These are phyloP conservation scores for Meyerozyma guilliermondii DNA, from an alignment of 1,139 yeast genomes.

Conservation along the genomic window DNA sequence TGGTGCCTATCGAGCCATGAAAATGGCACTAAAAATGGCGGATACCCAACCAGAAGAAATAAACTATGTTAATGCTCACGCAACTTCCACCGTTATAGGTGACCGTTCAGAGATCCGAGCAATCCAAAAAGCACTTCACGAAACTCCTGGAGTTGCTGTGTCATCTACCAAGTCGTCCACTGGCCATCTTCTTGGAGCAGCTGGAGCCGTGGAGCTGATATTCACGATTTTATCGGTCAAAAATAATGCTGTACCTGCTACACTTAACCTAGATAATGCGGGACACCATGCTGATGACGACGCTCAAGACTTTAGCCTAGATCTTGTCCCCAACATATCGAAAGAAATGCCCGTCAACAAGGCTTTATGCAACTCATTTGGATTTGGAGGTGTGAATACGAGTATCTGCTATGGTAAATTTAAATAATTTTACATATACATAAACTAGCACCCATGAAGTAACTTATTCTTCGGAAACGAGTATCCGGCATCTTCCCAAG, in stretches of 20 bases:
- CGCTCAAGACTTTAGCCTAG: constrained; percentile 42
- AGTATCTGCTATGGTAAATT: constrained; percentile 9
- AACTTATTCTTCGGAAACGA: constrained; percentile 18
- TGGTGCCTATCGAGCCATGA: constrained; percentile 85
- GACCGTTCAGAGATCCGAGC: constrained; percentile 87
- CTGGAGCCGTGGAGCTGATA: constrained; percentile 90
- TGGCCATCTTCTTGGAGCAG: constrained; percentile 94
- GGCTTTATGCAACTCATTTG: constrained; percentile 88
- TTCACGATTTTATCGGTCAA: constrained; percentile 68
- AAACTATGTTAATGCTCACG: constrained; percentile 91
- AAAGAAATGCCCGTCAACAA: constrained; percentile 37
- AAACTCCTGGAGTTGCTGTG: constrained; percentile 33
- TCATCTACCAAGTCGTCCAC: constrained; percentile 89
- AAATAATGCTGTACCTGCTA: constrained; percentile 66
- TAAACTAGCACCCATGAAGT: constrained; percentile 5
- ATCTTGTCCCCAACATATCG: constrained; percentile 54
- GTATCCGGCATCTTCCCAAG: constrained; percentile 22
- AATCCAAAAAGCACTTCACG: constrained; percentile 46
- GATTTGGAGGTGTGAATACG: constrained; percentile 96
- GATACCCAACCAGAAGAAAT: constrained; percentile 40
- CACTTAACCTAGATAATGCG: constrained; percentile 57
- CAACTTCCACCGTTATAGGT: constrained; percentile 88
- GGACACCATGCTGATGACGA: constrained; percentile 45
- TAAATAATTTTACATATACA: not conserved
- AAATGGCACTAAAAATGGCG: constrained; percentile 59